Base-by-base conservation (phyloP, 176 grass and related monocot genomes). In the Pharus latifolius region DNA sequence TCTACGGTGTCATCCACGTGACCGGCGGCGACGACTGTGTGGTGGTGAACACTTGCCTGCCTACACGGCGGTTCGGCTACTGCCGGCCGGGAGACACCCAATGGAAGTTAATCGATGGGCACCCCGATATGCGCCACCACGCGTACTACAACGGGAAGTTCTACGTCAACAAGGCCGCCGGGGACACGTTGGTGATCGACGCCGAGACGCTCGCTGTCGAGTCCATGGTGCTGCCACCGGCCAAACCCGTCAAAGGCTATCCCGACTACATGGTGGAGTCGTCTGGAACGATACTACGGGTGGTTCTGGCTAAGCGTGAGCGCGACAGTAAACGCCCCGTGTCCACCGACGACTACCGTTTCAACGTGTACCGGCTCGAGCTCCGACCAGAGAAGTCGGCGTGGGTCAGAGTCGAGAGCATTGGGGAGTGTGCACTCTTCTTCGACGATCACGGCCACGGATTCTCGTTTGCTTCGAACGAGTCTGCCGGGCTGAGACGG, bases 251-350 rank as follows among this genome's bases (percentile, higher is more conserved):
- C 5, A 40, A 3, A 3, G 3, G 46, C 49, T 20, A 57, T 8
- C 26, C 27, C 10, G 82, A 84, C 58, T 84, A 73, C 55, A 34
- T 79, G 22, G 70, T 79, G 51, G 30, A 46, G 8, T 73, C 82
- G 2, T 13, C 19, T 5, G 57, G 67, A 17, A 77, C 72, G 67
- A 26, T 73, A 17, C 29, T 84, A 6, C 47, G 58, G 70, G 82
- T 44, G 23, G 1, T 70, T 5, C 53, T 44, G 23, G 1, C 61
- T 5, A 43, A 53, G 15, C 10, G 28, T 30, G 19, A 16, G 29
- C 61, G 40, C 9, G 16, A 48, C 14, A 9, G 17, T 6, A 2
- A n/a, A 11, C 33, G 9, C 1, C 5, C 45, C 44, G 10, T 3
- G 47, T 40, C 46, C 4, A 5, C 55, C 7, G 20, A 31, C 32